Evolutionary conservation across 2,329 filamentous ascomycete species (phyloP).

Genomic region (Biscogniauxia marginata): DNA sequence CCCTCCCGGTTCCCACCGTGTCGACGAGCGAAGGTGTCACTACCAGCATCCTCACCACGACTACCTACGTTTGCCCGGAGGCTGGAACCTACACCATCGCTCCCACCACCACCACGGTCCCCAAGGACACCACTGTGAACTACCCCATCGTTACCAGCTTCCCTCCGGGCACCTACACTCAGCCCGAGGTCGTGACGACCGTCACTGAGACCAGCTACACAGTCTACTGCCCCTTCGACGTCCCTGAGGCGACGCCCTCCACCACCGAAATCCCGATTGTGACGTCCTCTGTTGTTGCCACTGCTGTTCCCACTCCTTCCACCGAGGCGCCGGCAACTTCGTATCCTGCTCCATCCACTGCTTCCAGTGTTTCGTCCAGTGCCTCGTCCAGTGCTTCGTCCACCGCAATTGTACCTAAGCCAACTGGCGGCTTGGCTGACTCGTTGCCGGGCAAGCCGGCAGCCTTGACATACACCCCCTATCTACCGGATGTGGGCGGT

Average conservation of each 20-base stretch:
- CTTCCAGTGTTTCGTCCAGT: constrained; percentile 1
- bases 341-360: background rate
- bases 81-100: constrained; percentile 75
- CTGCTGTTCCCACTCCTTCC: constrained; percentile 19
- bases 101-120: constrained; percentile 62
- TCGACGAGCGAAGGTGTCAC: constrained; percentile 57
- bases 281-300: constrained; percentile 11
- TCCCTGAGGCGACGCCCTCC: constrained; percentile 29
- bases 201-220: constrained; percentile 67
- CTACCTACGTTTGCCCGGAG: constrained; percentile 70
- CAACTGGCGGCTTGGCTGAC: constrained; percentile 38
- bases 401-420: constrained; percentile 23
- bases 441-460: constrained; percentile 51
- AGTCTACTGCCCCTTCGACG: constrained; percentile 66
- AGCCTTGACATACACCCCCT: constrained; percentile 81
- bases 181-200: constrained; percentile 64
- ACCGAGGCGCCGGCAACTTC: constrained; percentile 12
- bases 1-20: constrained; percentile 67
- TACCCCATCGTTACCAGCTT: constrained; percentile 66
- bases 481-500: constrained; percentile 50
- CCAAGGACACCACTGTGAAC: constrained; percentile 54
- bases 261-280: constrained; percentile 28
- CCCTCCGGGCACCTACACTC: constrained; percentile 71
- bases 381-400: constrained; percentile 17
- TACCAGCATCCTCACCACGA: constrained; percentile 67